Conservation (phyloP, 2,329 filamentous ascomycete species). For the Aspergillus pseudoterreus region DNA sequence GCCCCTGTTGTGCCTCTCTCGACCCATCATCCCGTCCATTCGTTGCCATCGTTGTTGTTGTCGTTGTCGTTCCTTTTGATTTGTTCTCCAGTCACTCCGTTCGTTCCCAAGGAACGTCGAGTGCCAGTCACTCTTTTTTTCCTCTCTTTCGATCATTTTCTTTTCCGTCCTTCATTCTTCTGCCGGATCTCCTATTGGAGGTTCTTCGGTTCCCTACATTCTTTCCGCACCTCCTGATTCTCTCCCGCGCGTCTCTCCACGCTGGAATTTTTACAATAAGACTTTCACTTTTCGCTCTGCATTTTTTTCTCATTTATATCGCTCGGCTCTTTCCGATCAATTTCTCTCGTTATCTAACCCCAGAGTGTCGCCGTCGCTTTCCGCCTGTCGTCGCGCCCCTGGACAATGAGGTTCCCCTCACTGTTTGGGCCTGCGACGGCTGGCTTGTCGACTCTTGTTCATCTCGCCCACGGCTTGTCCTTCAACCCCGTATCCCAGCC, state of each 20-base stretch:
- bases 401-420: conserved; percentile 44
- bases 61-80: not conserved
- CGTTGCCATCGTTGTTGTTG: not conserved
- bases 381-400: conserved; percentile 36
- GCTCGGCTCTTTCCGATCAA: not conserved
- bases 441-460: conserved; percentile 30
- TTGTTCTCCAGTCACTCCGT: not conserved
- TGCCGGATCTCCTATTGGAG: not conserved
- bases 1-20: not conserved
- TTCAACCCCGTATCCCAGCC: conserved; percentile 35
- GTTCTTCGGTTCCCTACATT: conserved; percentile 6
- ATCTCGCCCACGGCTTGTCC: conserved; percentile 28
- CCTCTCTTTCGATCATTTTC: not conserved
- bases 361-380: conserved; percentile 10
- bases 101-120: too few species aligned
- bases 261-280: not conserved
- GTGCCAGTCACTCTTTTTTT: not conserved
- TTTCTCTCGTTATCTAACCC: not conserved
- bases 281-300: not conserved
- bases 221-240: conserved; percentile 14
- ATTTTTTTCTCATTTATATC: not conserved
- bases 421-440: conserved; percentile 44
- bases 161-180: not conserved
- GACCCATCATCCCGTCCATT: not conserved
- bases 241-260: not conserved